phyloP scores from a whole-genome alignment of 169 alveolate genomes.

The Cryptosporidium sp. region DNA sequence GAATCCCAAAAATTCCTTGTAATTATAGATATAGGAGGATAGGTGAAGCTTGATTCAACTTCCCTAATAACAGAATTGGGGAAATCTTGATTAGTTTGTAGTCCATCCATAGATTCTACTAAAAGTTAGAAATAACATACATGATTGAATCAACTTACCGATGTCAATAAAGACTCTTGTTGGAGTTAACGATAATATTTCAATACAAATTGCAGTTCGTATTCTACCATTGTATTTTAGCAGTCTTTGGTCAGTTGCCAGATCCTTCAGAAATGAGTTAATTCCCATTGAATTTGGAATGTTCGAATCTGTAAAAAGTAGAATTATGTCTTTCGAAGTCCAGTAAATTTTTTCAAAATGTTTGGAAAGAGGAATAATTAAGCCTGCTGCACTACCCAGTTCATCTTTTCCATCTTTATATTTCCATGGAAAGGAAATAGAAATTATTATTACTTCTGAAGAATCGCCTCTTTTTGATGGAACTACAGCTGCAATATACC shows the following conservation, averaged over 20 bases:
- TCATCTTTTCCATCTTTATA: neutral
- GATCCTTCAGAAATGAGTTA: slow-evolving; percentile 36
- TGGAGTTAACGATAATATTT: slow-evolving; percentile 42
- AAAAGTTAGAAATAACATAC: neutral
- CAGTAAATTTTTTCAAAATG: slow-evolving; percentile 30
- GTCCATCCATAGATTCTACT: slow-evolving; percentile 67
- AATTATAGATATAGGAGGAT: slow-evolving; percentile 41
- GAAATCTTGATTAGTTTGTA: slow-evolving; percentile 46
- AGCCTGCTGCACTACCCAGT: slow-evolving; percentile 38
- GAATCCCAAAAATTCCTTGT: slow-evolving; percentile 65
- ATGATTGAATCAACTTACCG: slow-evolving; percentile 25
- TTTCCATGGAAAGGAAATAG: slow-evolving; percentile 56
- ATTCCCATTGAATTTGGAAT: slow-evolving; percentile 44
- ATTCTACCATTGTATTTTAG: slow-evolving; percentile 26
- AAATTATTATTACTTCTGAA: slow-evolving; percentile 30
- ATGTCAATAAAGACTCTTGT: slow-evolving; percentile 47
- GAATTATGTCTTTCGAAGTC: slow-evolving; percentile 43
- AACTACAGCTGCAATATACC: slow-evolving; percentile 42
- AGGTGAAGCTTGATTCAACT: slow-evolving; percentile 16
- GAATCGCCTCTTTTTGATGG: slow-evolving; percentile 67
- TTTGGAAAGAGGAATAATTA: slow-evolving; percentile 37
- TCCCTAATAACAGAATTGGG: slow-evolving; percentile 49
- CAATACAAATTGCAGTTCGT: slow-evolving; percentile 49
- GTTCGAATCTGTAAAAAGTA: slow-evolving; percentile 51
- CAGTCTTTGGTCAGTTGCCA: slow-evolving; percentile 3